Percentiles rank a stretch among this genome's conserved stretches.
These are phyloP conservation scores for Ogataea methylovora DNA, from an alignment of 805 yeast genomes.

Conservation along the genomic window DNA sequence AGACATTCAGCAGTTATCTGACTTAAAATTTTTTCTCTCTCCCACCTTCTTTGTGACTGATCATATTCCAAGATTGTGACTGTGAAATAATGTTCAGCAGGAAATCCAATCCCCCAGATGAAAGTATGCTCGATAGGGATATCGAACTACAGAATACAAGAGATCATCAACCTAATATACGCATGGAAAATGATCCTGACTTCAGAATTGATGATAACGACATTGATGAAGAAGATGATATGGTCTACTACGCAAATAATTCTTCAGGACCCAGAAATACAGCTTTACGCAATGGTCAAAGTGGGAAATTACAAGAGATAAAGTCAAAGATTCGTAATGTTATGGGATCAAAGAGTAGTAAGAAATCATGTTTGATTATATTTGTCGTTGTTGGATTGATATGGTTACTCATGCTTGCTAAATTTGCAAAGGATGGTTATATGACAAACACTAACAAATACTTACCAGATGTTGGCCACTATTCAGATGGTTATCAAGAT, in stretches of 20 bases:
- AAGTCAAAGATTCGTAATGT: not conserved
- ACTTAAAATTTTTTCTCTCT: no score
- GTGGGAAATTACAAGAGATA: not conserved
- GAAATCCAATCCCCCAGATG: not conserved
- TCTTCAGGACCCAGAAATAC: not conserved
- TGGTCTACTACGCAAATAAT: not conserved
- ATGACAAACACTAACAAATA: constrained; percentile 10
- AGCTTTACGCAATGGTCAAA: not conserved
- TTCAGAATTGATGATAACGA: constrained; percentile 1
- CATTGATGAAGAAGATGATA: constrained; percentile 20
- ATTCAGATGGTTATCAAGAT: not conserved
- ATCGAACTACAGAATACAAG: constrained; percentile 13
- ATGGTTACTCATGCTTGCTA: constrained; percentile 19
- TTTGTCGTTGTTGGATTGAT: constrained; percentile 13
- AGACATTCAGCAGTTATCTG: no score
- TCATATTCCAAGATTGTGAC: no score
- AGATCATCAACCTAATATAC: no score
- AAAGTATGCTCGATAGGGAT: constrained; percentile 4
- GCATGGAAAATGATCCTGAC: not conserved
- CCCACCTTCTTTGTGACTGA: no score
- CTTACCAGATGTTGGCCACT: constrained; percentile 9
- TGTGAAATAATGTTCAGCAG: not conserved
- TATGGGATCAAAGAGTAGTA: constrained; percentile 20
- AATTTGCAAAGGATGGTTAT: constrained; percentile 15
- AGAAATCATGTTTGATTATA: constrained; percentile 5